Evolutionary conservation across 2,329 filamentous ascomycete species (phyloP).

Genomic region (Chrysosporium queenslandicum): DNA sequence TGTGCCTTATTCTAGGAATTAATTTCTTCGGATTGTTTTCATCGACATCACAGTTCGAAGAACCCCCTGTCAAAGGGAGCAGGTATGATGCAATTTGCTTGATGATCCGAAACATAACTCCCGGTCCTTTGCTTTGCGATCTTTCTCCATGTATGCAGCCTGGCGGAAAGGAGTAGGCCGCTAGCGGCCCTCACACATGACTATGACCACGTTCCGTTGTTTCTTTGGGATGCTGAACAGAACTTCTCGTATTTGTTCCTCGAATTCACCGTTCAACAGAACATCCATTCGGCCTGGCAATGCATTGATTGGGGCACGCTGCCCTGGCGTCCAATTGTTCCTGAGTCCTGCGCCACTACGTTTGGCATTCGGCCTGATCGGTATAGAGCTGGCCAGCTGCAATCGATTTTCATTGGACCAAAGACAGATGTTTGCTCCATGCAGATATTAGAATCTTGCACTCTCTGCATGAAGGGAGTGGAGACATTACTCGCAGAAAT

Average conservation of each 20-base stretch:
- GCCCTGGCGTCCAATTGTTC: conserved; percentile 4
- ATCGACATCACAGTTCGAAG: no score
- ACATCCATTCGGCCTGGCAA: neutral
- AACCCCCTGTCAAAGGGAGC: no score
- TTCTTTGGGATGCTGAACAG: neutral
- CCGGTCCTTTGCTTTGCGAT: no score
- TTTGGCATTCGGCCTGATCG: neutral
- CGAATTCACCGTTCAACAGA: neutral
- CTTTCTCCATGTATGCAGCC: no score
- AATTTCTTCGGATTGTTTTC: no score
- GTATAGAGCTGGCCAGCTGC: neutral
- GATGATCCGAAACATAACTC: no score
- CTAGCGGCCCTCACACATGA: no score
- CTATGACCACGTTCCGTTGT: neutral
- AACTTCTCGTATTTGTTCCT: neutral
- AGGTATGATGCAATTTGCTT: no score
- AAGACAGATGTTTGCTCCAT: conserved; percentile 3
- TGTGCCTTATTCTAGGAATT: no score
- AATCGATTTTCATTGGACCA: neutral
- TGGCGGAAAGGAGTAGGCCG: no score
- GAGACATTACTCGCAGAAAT: conserved; percentile 1
- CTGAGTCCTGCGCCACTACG: conserved; percentile 2
- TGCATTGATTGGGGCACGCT: neutral
- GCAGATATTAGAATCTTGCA: neutral
- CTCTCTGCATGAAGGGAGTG: neutral